Conservation (phyloP, 306 rosid genomes). For the Pyrus bretschneideri region DNA sequence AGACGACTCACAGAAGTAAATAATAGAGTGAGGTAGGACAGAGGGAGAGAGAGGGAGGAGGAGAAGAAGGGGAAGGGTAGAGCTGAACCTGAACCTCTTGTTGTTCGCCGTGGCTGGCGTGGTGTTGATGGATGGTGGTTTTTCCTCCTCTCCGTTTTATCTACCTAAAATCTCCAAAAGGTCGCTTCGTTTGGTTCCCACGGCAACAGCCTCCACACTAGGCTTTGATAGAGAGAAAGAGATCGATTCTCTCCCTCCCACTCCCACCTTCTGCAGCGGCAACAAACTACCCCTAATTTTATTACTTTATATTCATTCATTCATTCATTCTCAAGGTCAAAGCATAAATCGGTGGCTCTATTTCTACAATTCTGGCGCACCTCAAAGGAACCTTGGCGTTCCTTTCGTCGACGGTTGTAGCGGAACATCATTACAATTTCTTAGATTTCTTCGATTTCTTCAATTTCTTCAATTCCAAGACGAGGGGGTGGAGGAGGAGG, state of each 20-base stretch:
- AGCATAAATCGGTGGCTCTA: not conserved
- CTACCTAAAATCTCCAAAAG: not conserved
- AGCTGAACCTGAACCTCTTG: not conserved
- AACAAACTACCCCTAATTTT: not conserved
- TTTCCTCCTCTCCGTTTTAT: constrained; percentile 11
- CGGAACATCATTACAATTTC: constrained; percentile 14
- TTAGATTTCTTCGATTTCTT: constrained; percentile 7
- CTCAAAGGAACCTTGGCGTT: constrained; percentile 36
- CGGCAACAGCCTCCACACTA: constrained; percentile 23
- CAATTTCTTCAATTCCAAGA: too few species aligned
- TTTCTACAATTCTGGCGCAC: constrained; percentile 30
- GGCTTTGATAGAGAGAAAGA: constrained; percentile 1
- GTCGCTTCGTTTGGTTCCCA: constrained; percentile 33
- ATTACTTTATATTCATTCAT: not conserved
- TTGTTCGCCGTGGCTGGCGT: not conserved
- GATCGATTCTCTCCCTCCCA: constrained; percentile 3
- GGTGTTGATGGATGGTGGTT: constrained; percentile 23
- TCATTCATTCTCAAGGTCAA: not conserved
- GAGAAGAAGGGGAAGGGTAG: constrained; percentile 14
- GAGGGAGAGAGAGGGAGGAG: not conserved
- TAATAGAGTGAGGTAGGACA: not conserved
- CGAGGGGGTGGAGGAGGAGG: constrained; percentile 13
- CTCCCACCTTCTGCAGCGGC: constrained; percentile 1
- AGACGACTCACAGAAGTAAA: not conserved
- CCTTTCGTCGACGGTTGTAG: constrained; percentile 14